Percentiles rank a stretch among this genome's conserved stretches.
Evolutionary conservation across 2,329 filamentous ascomycete species (phyloP).

Genomic region (Trichoderma semiorbis): DNA sequence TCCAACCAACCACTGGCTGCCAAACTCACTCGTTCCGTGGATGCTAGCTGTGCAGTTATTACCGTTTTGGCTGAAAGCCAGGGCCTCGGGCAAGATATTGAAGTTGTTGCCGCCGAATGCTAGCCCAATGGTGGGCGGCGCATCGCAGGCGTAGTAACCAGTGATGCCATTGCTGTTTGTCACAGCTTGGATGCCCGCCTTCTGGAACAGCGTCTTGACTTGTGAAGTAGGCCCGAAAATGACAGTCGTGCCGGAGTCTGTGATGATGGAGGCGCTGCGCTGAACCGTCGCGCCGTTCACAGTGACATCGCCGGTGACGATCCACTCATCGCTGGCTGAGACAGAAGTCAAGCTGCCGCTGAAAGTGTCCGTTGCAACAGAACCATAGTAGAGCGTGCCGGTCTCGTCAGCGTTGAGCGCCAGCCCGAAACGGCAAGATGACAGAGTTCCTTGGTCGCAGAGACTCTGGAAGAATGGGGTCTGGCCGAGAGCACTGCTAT

Average conservation of each 20-base stretch:
- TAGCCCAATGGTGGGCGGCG: slow-evolving; percentile 21
- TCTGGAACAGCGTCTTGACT: slow-evolving; percentile 18
- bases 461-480: slow-evolving; percentile 22
- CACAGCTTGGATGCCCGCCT: slow-evolving; percentile 19
- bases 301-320: slow-evolving; percentile 18
- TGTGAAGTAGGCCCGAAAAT: slow-evolving; percentile 21
- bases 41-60: slow-evolving; percentile 23
- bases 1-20: slow-evolving; percentile 22
- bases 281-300: slow-evolving; percentile 14
- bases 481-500: slow-evolving; percentile 8
- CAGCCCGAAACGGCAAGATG: slow-evolving; percentile 24
- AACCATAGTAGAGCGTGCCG: slow-evolving; percentile 23
- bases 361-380: slow-evolving; percentile 18
- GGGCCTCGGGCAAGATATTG: slow-evolving; percentile 20
- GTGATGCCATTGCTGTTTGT: slow-evolving; percentile 15
- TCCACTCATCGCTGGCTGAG: slow-evolving; percentile 5
- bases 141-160: slow-evolving; percentile 21
- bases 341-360: slow-evolving; percentile 16
- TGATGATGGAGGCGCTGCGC: slow-evolving; percentile 10
- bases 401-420: slow-evolving; percentile 22
- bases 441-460: slow-evolving; percentile 20
- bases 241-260: slow-evolving; percentile 23
- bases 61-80: slow-evolving; percentile 20
- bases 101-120: slow-evolving; percentile 20
- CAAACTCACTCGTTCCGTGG: slow-evolving; percentile 18